Conservation (phyloP, 352 stramenopile species). For the Phytophthora sp. region DNA sequence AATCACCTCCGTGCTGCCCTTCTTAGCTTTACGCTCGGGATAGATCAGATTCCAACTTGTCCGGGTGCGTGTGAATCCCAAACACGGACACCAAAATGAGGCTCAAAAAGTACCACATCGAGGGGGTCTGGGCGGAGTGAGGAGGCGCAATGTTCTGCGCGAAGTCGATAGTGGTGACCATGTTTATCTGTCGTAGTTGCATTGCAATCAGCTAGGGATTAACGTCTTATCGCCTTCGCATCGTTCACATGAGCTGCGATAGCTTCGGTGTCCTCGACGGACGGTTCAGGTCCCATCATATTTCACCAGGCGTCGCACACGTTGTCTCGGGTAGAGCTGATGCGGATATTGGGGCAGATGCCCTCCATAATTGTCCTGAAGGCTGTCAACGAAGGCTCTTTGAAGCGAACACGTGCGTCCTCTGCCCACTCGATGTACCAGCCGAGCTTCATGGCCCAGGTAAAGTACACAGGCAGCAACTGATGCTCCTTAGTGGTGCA, state of each 20-base stretch:
- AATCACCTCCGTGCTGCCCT: conserved; percentile 24
- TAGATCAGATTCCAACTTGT: conserved; percentile 18
- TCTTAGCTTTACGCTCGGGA: conserved; percentile 11
- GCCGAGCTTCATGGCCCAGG: conserved; percentile 6
- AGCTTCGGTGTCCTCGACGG: conserved; percentile 10
- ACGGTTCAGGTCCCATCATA: background rate
- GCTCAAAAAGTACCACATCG: conserved; percentile 24
- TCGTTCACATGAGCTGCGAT: background rate
- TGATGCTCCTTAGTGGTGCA: conserved; percentile 9
- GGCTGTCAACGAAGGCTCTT: conserved; percentile 7
- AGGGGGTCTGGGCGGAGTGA: background rate
- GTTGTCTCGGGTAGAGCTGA: conserved; percentile 15
- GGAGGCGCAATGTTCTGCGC: conserved; percentile 17
- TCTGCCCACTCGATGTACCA: conserved; percentile 18
- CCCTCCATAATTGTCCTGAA: conserved; percentile 3
- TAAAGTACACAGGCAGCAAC: conserved; percentile 9
- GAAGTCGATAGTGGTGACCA: conserved; percentile 22
- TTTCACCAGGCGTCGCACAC: conserved; percentile 21
- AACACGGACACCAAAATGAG: conserved; percentile 17
- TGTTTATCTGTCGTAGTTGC: background rate
- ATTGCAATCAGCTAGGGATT: conserved; percentile 6
- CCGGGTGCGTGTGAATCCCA: conserved; percentile 8
- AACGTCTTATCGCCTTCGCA: conserved; percentile 7
- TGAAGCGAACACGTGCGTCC: conserved; percentile 1
- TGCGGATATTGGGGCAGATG: conserved; percentile 8